These are phyloP conservation scores for Byssoonygena ceratinophila DNA, from an alignment of 2,329 filamentous ascomycete species.

Conservation along the genomic window DNA sequence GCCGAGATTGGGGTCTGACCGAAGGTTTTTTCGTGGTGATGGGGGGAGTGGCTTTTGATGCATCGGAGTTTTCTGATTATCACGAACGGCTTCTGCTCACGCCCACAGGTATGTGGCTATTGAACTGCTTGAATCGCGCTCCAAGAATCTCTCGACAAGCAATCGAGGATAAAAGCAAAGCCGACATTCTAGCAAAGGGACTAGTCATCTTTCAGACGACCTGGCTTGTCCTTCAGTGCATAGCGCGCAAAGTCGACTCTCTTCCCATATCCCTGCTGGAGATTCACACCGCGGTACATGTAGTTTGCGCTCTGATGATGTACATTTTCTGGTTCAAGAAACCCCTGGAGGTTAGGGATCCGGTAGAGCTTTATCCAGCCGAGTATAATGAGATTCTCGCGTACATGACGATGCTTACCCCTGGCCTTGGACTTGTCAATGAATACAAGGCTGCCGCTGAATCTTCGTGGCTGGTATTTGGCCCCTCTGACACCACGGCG, in stretches of 20 bases:
- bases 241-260: neutral
- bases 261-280: slow-evolving; percentile 3
- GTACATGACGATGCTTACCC: neutral
- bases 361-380: neutral
- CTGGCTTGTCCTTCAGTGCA: neutral
- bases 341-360: neutral
- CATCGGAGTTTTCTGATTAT: neutral
- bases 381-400: neutral
- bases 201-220: neutral
- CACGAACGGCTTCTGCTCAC: neutral
- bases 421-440: neutral
- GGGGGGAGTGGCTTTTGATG: neutral
- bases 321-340: slow-evolving; percentile 3
- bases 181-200: neutral
- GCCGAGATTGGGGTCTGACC: neutral
- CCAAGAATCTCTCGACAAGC: neutral
- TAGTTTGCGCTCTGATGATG: neutral
- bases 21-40: neutral
- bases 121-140: neutral
- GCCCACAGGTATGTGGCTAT: neutral
- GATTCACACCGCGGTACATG: neutral
- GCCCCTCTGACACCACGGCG: neutral
- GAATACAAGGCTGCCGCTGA: neutral
- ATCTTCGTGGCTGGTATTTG: neutral
- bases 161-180: slow-evolving; percentile 4